A percentile compares a stretch with the other conserved stretches of the same genome.
Conservation (phyloP, 108 stramenopile species). For the Skeletonema marinoi region DNA sequence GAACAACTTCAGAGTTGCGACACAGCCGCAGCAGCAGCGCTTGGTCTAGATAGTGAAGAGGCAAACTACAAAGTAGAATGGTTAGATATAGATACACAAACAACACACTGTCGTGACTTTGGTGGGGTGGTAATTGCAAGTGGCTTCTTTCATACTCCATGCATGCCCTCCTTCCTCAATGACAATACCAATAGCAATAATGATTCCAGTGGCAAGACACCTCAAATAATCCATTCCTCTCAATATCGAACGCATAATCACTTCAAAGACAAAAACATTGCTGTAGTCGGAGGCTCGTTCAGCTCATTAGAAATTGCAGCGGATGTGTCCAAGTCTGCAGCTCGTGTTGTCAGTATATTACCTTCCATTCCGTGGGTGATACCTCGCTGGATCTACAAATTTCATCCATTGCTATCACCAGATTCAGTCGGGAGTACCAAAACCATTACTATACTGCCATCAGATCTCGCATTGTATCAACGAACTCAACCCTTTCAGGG, state of each 20-base stretch:
- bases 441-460: conserved; percentile 45
- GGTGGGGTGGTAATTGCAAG: conserved; percentile 70
- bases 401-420: conserved; percentile 22
- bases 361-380: conserved; percentile 71
- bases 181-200: conserved; percentile 1
- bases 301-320: conserved; percentile 70
- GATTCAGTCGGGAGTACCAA: neutral
- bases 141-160: conserved; percentile 68
- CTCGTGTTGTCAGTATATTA: conserved; percentile 51
- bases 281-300: conserved; percentile 65
- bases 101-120: conserved; percentile 49
- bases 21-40: neutral
- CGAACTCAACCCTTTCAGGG: conserved; percentile 39
- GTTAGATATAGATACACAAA: conserved; percentile 44
- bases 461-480: conserved; percentile 65
- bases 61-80: conserved; percentile 63
- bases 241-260: conserved; percentile 36
- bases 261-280: conserved; percentile 52
- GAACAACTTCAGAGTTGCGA: conserved; percentile 14
- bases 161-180: conserved; percentile 42
- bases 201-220: conserved; percentile 7
- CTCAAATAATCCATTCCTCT: conserved; percentile 57
- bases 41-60: neutral
- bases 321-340: conserved; percentile 54
- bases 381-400: conserved; percentile 57